Percentiles rank a stretch among this genome's conserved stretches.
Conservation (phyloP, 306 rosid genomes). For the Benincasa hispida region DNA sequence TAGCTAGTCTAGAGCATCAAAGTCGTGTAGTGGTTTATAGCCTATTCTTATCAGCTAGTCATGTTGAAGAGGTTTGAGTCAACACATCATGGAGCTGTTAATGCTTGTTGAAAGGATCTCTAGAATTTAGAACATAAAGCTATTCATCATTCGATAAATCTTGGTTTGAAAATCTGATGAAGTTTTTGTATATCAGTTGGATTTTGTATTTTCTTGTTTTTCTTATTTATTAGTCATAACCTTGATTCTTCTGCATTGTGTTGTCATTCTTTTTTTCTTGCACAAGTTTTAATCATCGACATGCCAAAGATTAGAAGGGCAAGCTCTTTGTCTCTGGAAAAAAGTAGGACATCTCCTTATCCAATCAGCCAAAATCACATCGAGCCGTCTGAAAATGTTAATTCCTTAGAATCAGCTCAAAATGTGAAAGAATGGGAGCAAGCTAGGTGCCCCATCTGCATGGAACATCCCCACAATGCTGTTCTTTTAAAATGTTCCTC, state of each 20-base stretch:
- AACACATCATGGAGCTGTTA: background rate
- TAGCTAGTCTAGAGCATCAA: background rate
- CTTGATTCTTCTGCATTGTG: background rate
- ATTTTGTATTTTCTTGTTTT: background rate
- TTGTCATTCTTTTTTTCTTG: background rate
- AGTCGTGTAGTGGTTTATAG: background rate
- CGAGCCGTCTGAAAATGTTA: background rate
- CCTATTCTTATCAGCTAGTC: background rate
- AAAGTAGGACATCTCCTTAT: constrained; percentile 34
- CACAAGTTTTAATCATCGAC: constrained; percentile 12
- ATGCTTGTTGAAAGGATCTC: background rate
- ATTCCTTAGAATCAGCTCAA: background rate
- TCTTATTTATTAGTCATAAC: background rate
- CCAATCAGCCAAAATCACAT: constrained; percentile 12
- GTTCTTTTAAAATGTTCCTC: constrained; percentile 71
- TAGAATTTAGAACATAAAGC: background rate
- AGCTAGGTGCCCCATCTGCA: constrained; percentile 66
- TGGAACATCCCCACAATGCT: constrained; percentile 70
- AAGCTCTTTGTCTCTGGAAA: constrained; percentile 30
- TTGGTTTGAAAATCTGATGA: background rate
- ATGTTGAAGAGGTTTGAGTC: background rate
- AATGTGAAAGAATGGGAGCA: constrained; percentile 65
- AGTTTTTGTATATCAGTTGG: background rate
- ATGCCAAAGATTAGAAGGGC: constrained; percentile 68
- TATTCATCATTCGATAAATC: background rate